Percentiles rank a stretch among this genome's conserved stretches.
Evolutionary conservation across 139 green algal species (phyloP).

Genomic region (Deuterostichococcus epilithicus): DNA sequence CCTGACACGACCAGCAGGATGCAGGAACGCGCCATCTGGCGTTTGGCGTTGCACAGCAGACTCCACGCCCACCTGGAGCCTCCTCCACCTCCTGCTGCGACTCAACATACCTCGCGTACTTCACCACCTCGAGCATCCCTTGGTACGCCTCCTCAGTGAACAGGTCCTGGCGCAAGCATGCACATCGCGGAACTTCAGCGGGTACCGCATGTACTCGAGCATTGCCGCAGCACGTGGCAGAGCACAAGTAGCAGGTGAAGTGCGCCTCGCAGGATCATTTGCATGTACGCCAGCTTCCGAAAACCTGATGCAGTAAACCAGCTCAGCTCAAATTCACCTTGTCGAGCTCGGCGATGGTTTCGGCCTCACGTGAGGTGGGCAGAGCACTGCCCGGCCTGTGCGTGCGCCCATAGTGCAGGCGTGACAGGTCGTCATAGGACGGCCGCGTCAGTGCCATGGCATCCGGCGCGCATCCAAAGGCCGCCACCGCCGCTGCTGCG

Average conservation of each 20-base stretch:
- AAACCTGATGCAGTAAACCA: too few species aligned
- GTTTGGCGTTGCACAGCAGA: too few species aligned
- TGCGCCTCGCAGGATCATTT: too few species aligned
- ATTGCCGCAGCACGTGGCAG: too few species aligned
- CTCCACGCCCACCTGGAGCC: slow-evolving; percentile 1
- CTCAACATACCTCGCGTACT: slow-evolving; percentile 29
- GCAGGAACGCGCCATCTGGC: too few species aligned
- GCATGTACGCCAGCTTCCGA: too few species aligned
- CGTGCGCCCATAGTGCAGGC: neutral
- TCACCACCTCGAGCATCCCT: slow-evolving; percentile 31
- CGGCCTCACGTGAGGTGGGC: slow-evolving; percentile 8
- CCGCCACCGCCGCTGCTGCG: neutral
- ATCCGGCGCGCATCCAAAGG: neutral
- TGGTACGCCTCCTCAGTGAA: slow-evolving; percentile 24
- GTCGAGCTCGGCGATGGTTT: slow-evolving; percentile 21
- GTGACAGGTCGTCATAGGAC: neutral
- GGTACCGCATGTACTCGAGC: too few species aligned
- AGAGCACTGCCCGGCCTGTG: neutral
- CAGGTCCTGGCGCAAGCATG: neutral
- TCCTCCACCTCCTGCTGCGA: slow-evolving; percentile 4
- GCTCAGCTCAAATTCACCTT: too few species aligned
- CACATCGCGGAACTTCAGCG: too few species aligned
- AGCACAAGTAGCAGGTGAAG: too few species aligned
- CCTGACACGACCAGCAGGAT: too few species aligned
- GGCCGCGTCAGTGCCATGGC: neutral